Evolutionary conservation across 306 rosid genomes (phyloP).

Genomic region (Cucurbita ficifolia): DNA sequence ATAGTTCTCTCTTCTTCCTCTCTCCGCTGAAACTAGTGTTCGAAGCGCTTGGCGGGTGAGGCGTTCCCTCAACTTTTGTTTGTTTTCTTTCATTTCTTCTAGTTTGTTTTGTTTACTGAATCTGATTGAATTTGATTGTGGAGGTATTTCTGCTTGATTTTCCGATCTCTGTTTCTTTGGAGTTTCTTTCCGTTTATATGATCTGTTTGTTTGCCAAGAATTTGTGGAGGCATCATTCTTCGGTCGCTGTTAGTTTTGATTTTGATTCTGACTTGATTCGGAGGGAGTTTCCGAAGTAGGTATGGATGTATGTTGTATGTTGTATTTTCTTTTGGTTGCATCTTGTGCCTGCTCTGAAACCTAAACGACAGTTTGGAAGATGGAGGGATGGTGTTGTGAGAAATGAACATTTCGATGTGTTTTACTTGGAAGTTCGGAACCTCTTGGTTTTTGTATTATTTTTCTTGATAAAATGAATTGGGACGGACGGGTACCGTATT

Average conservation of each 20-base stretch:
- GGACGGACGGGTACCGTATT: background rate
- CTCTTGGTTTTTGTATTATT: background rate
- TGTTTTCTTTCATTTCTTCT: background rate
- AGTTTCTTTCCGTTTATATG: background rate
- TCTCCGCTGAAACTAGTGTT: constrained; percentile 2
- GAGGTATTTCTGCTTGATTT: background rate
- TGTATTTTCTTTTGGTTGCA: background rate
- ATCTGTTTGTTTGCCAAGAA: constrained; percentile 10
- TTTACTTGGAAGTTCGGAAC: background rate
- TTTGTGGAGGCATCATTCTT: background rate
- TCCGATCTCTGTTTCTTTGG: background rate
- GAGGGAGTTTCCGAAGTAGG: background rate
- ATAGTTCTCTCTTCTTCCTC: constrained; percentile 1
- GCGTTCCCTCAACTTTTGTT: background rate
- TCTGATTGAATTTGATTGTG: background rate
- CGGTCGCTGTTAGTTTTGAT: background rate
- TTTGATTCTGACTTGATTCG: background rate
- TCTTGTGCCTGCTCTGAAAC: background rate
- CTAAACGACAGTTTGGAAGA: background rate
- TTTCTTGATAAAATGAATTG: background rate
- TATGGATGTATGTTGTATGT: background rate
- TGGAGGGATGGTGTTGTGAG: background rate
- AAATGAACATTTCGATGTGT: background rate
- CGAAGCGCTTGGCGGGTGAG: constrained; percentile 7
- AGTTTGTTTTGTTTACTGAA: background rate